Evolutionary conservation across 2,329 filamentous ascomycete species (phyloP).

Genomic region (Botrytis hyacinthi): DNA sequence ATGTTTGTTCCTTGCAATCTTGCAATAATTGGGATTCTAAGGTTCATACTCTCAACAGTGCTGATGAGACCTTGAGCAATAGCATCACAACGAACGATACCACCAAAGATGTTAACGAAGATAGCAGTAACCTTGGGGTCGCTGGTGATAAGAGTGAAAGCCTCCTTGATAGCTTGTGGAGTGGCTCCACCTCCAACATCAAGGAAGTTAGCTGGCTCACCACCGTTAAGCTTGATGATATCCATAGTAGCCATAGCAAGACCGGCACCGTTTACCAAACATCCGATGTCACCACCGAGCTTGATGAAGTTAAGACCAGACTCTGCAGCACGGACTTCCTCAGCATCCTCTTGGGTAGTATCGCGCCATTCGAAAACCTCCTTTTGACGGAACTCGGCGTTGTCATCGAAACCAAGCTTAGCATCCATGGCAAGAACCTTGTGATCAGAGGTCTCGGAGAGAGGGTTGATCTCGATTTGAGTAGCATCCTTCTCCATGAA

Average conservation of each 20-base stretch:
- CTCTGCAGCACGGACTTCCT: constrained; percentile 95
- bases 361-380: constrained; percentile 94
- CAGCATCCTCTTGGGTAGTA: constrained; percentile 89
- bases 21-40: constrained; percentile 94
- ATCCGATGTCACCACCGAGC: constrained; percentile 98
- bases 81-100: constrained; percentile 96
- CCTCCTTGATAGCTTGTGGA: constrained; percentile 92
- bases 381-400: constrained; percentile 97
- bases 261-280: constrained; percentile 97
- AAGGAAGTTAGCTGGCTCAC: constrained; percentile 94
- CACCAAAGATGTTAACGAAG: constrained; percentile 99
- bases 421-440: constrained; percentile 99
- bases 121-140: constrained; percentile 98
- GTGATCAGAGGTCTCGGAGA: constrained; percentile 97
- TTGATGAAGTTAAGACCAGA: constrained; percentile 99
- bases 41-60: constrained; percentile 90
- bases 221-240: constrained; percentile 99
- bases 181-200: constrained; percentile 98
- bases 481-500: constrained; percentile 98
- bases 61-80: constrained; percentile 96
- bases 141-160: constrained; percentile 97
- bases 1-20: constrained; percentile 98
- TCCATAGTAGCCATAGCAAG: constrained; percentile 99
- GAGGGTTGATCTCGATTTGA: constrained; percentile 99
- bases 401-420: constrained; percentile 98